These are phyloP conservation scores for Volvox carteri DNA, from an alignment of 163 green algal genomes.

Conservation along the genomic window DNA sequence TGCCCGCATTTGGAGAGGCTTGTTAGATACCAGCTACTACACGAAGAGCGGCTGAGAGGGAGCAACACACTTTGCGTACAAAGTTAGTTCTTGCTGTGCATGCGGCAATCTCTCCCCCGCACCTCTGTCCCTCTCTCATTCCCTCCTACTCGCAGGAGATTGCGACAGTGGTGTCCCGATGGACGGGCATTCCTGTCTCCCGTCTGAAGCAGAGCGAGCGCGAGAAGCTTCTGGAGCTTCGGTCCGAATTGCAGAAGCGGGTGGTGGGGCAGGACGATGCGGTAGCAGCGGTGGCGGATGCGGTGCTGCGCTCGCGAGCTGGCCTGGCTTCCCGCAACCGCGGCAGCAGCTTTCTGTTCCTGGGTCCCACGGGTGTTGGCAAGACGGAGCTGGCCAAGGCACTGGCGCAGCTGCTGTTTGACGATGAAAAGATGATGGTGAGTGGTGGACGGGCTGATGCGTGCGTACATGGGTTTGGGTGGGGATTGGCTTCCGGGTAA, in stretches of 20 bases:
- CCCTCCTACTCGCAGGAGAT: conserved; percentile 82
- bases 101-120: no score
- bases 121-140: no score
- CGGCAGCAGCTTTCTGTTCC: conserved; percentile 91
- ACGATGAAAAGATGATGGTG: conserved; percentile 85
- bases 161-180: conserved; percentile 79
- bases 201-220: conserved; percentile 76
- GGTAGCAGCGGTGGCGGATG: conserved; percentile 84
- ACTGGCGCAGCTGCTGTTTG: conserved; percentile 89
- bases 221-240: conserved; percentile 93
- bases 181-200: conserved; percentile 57
- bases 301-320: conserved; percentile 74
- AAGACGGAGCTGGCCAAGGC: conserved; percentile 97
- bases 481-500: no score
- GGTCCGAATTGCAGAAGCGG: conserved; percentile 76
- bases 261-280: conserved; percentile 81
- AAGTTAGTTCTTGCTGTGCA: no score
- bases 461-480: no score
- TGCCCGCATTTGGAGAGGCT: no score
- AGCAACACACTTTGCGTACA: no score
- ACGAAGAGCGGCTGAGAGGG: no score
- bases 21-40: no score
- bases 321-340: conserved; percentile 77
- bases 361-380: conserved; percentile 93
- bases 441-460: no score